These are phyloP conservation scores for Caryopteris hybrid DNA, from an alignment of 305 asterid genomes.

Conservation along the genomic window DNA sequence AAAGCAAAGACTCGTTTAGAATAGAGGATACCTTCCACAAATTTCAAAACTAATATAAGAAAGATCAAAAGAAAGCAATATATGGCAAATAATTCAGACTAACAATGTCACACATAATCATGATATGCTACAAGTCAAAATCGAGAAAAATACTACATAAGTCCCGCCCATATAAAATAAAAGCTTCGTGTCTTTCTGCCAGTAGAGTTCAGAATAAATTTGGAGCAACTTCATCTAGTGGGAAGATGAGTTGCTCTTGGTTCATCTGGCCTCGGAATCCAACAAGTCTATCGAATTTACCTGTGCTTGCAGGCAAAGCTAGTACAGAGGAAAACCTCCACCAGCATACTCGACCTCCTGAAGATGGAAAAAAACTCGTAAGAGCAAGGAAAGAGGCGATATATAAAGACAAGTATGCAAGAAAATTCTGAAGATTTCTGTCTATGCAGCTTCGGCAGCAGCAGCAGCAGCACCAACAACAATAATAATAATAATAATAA, in stretches of 20 bases:
- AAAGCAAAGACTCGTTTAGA: too few relatives aligned
- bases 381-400: background rate
- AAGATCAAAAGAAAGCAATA: background rate
- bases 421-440: background rate
- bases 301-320: background rate
- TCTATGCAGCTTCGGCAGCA: background rate
- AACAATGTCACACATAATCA: slow-evolving; percentile 4
- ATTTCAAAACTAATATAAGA: too few relatives aligned
- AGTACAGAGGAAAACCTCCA: slow-evolving; percentile 65
- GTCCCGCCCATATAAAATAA: slow-evolving; percentile 8
- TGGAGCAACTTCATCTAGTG: background rate
- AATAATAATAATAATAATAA: too few relatives aligned
- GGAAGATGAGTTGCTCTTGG: background rate
- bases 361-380: slow-evolving; percentile 4
- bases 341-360: slow-evolving; percentile 97
- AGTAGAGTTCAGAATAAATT: background rate
- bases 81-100: background rate
- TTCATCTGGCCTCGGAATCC: slow-evolving; percentile 1
- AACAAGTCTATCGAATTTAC: background rate
- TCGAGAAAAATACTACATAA: background rate
- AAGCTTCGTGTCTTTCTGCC: background rate
- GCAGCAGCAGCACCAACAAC: too few relatives aligned
- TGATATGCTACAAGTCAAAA: background rate
- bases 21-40: too few relatives aligned
- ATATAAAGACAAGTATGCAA: background rate